Base-by-base conservation (phyloP, 2,329 filamentous ascomycete species). In the Trichoderma koningii region DNA sequence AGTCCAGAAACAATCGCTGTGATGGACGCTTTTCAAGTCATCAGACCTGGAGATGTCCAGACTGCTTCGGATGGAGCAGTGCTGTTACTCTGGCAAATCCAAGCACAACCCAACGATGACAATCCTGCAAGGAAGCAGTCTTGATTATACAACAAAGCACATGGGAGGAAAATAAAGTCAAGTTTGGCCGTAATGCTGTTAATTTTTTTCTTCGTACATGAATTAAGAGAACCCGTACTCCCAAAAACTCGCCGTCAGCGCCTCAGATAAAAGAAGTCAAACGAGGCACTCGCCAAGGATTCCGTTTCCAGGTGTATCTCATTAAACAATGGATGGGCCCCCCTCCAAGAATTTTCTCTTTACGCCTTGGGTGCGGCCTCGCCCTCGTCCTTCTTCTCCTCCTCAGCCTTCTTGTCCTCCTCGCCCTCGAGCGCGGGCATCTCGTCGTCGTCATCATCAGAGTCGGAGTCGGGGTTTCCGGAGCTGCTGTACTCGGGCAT, bases 351-450 rank as follows among this genome's bases (percentile, higher is more conserved):
- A 1, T 12, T 38, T 14, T 12, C 34, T 38, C 7, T 48, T 34
- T 74, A 76, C 59, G 74, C 77, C 70, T 79, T 78, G 70, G 78
- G 78, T 66, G 76, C 76, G 42, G 74, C 76, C 64, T 80, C 79
- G 47, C 73, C 74, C 51, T 81, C 81, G 45, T 69, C 69, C 61
- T 83, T 48, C 34, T 38, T 38, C 63, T 80, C 79, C 47, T 73
- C 74, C 51, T 81, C 81, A 45, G 69, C 69, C 63, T 83, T 55
- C 62, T 64, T 56, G 12, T 52, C 53, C 23, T 62, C 84, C 66
- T 87, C 87, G 30, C 83, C 88, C 76, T 91, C 89, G 56, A 96
- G 87, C 71, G 86, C 87, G 65, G 93, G 92, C 88, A 96, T 93
- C n/a, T 94, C 92, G 19, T 94, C 92, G 4, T 92, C 90, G 60